A percentile compares a stretch with the other conserved stretches of the same genome.
Evolutionary conservation across 1,284 basidiomycete genomes (phyloP).

Genomic region (Laetiporus sulphureus): DNA sequence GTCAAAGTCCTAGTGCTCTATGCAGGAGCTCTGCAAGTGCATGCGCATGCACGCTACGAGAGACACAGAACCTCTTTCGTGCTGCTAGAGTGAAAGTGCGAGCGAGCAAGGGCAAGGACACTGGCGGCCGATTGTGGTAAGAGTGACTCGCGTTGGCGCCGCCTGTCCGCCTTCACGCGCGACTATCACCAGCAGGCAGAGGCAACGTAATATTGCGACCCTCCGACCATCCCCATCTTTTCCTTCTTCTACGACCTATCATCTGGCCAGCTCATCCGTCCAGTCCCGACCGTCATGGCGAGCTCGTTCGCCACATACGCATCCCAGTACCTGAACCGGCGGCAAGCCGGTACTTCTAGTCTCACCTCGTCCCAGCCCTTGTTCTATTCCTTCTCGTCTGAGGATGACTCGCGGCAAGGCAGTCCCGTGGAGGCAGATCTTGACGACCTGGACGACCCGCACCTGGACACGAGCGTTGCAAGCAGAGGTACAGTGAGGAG

Average conservation of each 20-base stretch:
- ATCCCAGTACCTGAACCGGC: conserved; percentile 56
- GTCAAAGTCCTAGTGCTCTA: too few relatives aligned
- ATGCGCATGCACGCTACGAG: too few relatives aligned
- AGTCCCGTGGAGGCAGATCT: conserved; percentile 43
- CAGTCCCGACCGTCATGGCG: conserved; percentile 30
- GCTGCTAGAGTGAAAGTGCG: too few relatives aligned
- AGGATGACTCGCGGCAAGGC: conserved; percentile 55
- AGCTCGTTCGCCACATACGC: conserved; percentile 63
- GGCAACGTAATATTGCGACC: conserved; percentile 4
- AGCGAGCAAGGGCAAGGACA: too few relatives aligned
- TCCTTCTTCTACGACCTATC: background rate
- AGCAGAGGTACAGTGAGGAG: conserved; percentile 23
- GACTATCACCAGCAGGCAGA: conserved; percentile 1
- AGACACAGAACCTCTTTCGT: too few relatives aligned
- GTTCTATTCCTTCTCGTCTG: conserved; percentile 77
- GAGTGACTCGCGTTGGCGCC: too few relatives aligned
- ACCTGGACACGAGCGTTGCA: conserved; percentile 44
- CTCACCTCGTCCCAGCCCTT: conserved; percentile 65
- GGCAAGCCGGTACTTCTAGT: conserved; percentile 36
- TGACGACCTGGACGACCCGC: conserved; percentile 69
- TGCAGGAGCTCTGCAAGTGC: too few relatives aligned
- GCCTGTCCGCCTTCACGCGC: too few relatives aligned
- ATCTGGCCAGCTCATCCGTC: background rate
- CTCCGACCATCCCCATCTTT: background rate
- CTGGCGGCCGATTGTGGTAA: too few relatives aligned